A percentile compares a stretch with the other conserved stretches of the same genome.
phyloP scores from a whole-genome alignment of 2,329 filamentous ascomycete species.

The Apiospora pterosperma region DNA sequence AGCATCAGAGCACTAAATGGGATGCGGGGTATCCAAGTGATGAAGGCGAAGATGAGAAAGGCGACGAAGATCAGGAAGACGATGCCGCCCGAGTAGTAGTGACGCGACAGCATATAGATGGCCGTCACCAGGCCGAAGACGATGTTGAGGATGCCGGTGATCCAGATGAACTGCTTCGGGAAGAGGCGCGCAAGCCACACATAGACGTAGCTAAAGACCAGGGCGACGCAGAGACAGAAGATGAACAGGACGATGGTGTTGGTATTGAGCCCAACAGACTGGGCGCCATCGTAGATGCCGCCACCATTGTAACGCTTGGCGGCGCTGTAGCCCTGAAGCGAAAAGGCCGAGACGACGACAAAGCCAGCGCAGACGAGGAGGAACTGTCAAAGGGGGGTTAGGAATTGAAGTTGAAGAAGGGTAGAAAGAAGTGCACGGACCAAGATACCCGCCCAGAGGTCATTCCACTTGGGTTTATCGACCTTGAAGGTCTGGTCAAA shows the following conservation, averaged over 20 bases:
- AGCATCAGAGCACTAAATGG: constrained; percentile 91
- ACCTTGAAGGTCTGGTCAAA: constrained; percentile 85
- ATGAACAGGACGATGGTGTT: constrained; percentile 85
- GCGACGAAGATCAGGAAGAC: constrained; percentile 81
- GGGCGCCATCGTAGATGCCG: constrained; percentile 69
- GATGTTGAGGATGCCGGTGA: constrained; percentile 86
- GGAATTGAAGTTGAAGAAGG: constrained; percentile 1
- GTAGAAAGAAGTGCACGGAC: constrained; percentile 37
- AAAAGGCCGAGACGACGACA: constrained; percentile 70
- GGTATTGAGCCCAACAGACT: constrained; percentile 67
- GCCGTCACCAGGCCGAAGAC: constrained; percentile 80
- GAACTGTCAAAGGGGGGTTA: constrained; percentile 49
- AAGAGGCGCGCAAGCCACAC: constrained; percentile 72
- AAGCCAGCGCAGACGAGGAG: constrained; percentile 70
- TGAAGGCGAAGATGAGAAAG: constrained; percentile 80
- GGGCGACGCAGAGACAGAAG: constrained; percentile 70
- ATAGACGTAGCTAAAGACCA: constrained; percentile 74
- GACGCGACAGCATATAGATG: constrained; percentile 75
- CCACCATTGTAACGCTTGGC: constrained; percentile 62
- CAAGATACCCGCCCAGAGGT: constrained; percentile 83
- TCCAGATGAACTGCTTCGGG: constrained; percentile 89
- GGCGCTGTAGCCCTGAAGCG: constrained; percentile 67
- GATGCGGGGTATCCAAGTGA: constrained; percentile 85
- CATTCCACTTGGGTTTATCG: constrained; percentile 82
- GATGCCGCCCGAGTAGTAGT: constrained; percentile 81